These are phyloP conservation scores for Boletus speciosus DNA, from an alignment of 768 basidiomycete genomes.

Conservation along the genomic window DNA sequence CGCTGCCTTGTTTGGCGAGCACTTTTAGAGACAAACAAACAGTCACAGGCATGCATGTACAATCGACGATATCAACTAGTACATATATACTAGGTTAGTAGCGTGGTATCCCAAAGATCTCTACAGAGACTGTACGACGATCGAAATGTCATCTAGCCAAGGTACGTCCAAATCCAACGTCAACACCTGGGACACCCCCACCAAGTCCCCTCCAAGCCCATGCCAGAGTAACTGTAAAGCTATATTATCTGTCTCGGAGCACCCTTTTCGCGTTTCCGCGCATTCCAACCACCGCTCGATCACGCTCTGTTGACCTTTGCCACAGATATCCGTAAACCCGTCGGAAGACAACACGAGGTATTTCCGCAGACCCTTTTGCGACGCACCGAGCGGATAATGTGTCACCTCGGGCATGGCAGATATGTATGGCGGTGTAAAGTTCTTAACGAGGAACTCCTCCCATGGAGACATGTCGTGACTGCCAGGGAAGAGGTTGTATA, in stretches of 20 bases:
- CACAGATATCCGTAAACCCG: conserved; percentile 62
- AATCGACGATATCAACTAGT: not conserved
- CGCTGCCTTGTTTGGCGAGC: no score
- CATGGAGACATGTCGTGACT: conserved; percentile 58
- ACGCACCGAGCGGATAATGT: conserved; percentile 45
- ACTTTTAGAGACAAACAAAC: conserved; percentile 1
- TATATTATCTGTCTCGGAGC: conserved; percentile 38
- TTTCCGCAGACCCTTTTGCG: conserved; percentile 32
- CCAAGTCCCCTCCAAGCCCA: conserved; percentile 54
- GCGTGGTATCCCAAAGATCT: not conserved
- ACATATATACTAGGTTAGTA: conserved; percentile 4
- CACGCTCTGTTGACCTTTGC: conserved; percentile 43
- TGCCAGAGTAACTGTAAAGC: conserved; percentile 56
- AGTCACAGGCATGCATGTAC: not conserved
- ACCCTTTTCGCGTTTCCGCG: conserved; percentile 32
- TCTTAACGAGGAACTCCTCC: conserved; percentile 65
- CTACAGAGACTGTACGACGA: conserved; percentile 58
- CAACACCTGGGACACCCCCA: conserved; percentile 53
- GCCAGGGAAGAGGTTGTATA: conserved; percentile 64
- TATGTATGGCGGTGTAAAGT: conserved; percentile 64
- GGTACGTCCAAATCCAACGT: conserved; percentile 61
- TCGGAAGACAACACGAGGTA: conserved; percentile 66
- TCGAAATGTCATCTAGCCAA: conserved; percentile 68
- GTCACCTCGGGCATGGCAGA: conserved; percentile 61
- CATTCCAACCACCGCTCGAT: conserved; percentile 51